Conservation (phyloP, 2,329 filamentous ascomycete genomes). For the Apiospora rasikravindrae region DNA sequence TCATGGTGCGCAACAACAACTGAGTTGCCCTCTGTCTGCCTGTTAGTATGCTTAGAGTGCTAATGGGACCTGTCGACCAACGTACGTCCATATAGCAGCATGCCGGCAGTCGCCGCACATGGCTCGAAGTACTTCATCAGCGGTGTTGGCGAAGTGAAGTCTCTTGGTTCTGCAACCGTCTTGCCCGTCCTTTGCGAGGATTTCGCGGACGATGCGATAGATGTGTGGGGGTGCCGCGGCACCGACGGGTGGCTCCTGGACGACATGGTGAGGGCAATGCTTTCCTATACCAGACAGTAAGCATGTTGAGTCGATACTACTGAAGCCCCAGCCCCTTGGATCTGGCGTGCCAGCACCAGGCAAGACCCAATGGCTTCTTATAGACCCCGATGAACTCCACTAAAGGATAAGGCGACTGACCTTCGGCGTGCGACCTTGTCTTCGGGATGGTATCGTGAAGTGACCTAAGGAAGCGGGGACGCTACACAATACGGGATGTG, state of each 20-base stretch:
- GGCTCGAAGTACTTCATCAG: conserved; percentile 73
- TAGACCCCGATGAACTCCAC: conserved; percentile 17
- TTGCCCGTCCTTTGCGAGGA: conserved; percentile 53
- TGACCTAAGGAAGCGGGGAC: conserved; percentile 45
- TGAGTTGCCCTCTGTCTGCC: conserved; percentile 66
- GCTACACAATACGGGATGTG: conserved; percentile 48
- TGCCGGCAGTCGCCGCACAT: conserved; percentile 87
- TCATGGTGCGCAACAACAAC: conserved; percentile 93
- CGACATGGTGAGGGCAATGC: conserved; percentile 60
- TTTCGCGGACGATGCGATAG: conserved; percentile 59
- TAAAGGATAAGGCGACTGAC: conserved; percentile 32
- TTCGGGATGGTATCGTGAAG: conserved; percentile 41
- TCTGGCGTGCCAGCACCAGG: conserved; percentile 6
- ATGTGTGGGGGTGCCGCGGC: conserved; percentile 64
- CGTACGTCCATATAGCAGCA: conserved; percentile 79
- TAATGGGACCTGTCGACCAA: conserved; percentile 25
- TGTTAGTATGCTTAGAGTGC: not conserved
- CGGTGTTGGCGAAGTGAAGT: conserved; percentile 57
- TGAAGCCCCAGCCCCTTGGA: not conserved
- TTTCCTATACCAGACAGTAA: conserved; percentile 32
- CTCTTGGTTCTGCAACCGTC: conserved; percentile 49
- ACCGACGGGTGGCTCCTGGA: conserved; percentile 50
- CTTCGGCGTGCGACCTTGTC: conserved; percentile 38
- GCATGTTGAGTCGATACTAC: conserved; percentile 25
- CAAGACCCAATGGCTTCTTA: conserved; percentile 21